phyloP scores from a whole-genome alignment of 2,329 filamentous ascomycete genomes.

The Chalaropsis ovoidea region DNA sequence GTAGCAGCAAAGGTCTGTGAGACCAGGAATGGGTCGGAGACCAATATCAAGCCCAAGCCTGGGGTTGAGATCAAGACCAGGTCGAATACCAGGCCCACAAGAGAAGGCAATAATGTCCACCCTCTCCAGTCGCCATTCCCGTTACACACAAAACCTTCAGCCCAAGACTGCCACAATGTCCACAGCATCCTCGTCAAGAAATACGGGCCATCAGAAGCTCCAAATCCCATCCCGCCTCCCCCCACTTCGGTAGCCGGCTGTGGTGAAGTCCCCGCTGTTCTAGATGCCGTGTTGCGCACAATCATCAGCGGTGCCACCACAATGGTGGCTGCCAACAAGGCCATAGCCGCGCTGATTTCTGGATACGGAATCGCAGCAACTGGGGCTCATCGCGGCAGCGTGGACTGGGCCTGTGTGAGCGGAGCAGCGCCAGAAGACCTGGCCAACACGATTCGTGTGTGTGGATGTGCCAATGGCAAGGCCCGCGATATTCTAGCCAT shows the following conservation, averaged over 20 bases:
- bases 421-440: constrained; percentile 49
- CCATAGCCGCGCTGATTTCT: constrained; percentile 54
- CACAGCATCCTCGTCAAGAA: neutral
- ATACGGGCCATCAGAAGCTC: neutral
- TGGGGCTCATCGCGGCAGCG: constrained; percentile 58
- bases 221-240: neutral
- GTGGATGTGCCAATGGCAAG: constrained; percentile 62
- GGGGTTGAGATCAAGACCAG: neutral
- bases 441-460: constrained; percentile 57
- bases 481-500: constrained; percentile 63
- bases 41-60: neutral
- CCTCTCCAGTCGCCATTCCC: constrained; percentile 6
- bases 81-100: too few species aligned
- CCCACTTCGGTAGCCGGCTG: constrained; percentile 57
- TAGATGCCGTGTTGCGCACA: constrained; percentile 46
- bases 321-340: constrained; percentile 47
- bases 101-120: neutral
- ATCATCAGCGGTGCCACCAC: constrained; percentile 44
- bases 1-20: neutral
- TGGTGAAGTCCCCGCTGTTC: constrained; percentile 46
- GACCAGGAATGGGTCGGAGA: neutral
- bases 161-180: constrained; percentile 3
- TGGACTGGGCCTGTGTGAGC: constrained; percentile 64
- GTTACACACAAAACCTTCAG: neutral
- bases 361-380: constrained; percentile 53